Base-by-base conservation (phyloP, 2,329 filamentous ascomycete species). In the Diaporthe batatas region DNA sequence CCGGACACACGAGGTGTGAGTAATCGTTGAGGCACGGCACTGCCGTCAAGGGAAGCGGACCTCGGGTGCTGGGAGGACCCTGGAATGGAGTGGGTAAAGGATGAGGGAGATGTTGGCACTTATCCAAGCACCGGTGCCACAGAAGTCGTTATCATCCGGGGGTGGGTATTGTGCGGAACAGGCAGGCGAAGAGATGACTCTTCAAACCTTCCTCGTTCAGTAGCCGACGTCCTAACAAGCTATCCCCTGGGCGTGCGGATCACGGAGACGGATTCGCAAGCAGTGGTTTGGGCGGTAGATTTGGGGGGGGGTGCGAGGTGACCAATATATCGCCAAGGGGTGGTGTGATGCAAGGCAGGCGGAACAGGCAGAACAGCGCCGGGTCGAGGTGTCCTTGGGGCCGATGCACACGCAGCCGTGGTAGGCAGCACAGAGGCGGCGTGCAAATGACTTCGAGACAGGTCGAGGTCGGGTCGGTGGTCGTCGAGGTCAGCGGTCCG, bases 181-280 rank as follows among this genome's bases (percentile, higher is more conserved):
- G 81, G 82, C 79, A 80, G 81, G 82, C 78, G 81, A 84, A 86
- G 83, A 84, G 83, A 82, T 86, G 81, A 86, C 85, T 87, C 85
- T 83, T 84, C 81, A 74, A 39, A 76, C 80, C 80, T 77, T 74
- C 79, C 80, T 79, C 79, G 80, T 80, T 80, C 80, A 75, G 74
- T 74, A 44, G 54, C 57, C 11, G 59, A 49, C 59, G 62, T 72
- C 44, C 32, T 34, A 7, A 21, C 54, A 65, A 25, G 47, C 62
- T 67, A 32, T 44, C 32, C 62, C 62, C 14, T 6, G 16, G 32
- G 29, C 18, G 32, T 58, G 44, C 39, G 59, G 64, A 36, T 36
- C 44, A 58, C 67, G 29, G 25, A 36, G 44, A 32, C n/a, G 57
- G 47, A 62, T 44, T 47, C 18, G 25, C 62, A 25, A 39, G 53